Evolutionary conservation across 2,329 filamentous ascomycete species (phyloP), one percentile per base, ranked within the genome.

Genomic region (Aspergillus sp.): DNA sequence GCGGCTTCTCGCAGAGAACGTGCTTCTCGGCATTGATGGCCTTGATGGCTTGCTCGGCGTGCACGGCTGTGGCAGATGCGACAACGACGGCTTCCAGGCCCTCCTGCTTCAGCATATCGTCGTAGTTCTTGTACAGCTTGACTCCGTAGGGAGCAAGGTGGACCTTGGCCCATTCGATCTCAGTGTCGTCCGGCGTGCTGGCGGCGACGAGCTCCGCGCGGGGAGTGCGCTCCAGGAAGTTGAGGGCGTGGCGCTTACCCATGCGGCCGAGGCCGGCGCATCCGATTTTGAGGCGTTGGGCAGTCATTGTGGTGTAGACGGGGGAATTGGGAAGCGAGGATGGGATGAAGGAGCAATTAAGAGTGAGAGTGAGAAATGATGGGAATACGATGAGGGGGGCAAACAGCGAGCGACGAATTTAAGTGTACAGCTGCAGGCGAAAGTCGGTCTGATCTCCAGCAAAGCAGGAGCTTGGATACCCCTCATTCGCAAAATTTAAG

Each of bases 41-140:
- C 66, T 82, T 80, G 72, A 84, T 84, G 3, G 82, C 78, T 65
- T 86, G 81, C 61, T 84, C 79, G 3, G 83, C 82, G 61, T 86
- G 83, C 27, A 81, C 80, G 1, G 78, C 80, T 1, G 83, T 86
- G 15, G 81, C 81, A 4, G 81, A 81, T 1, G 82, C 80, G 27
- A 86, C 73, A 21, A 84, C 78, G 2, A 86, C 81, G 1, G 83
- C 83, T 65, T 84, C 77, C 1, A 85, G 69, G 12, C 81, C 81
- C 59, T 79, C 74, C 59, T 84, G 81, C 69, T 79, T 77, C 52
- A 86, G 75, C 82, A 86, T 83, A 58, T 83, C 77, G 48, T 84
- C 82, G 64, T 80, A 86, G 68, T 82, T 73, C 55, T 72, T 74
- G 72, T 85, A 86, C 21, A 84, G 64, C 52, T 71, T 80, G 47